These are phyloP conservation scores for Cutaneotrichosporon mucoides DNA, from an alignment of 1,284 basidiomycete species.

Conservation along the genomic window DNA sequence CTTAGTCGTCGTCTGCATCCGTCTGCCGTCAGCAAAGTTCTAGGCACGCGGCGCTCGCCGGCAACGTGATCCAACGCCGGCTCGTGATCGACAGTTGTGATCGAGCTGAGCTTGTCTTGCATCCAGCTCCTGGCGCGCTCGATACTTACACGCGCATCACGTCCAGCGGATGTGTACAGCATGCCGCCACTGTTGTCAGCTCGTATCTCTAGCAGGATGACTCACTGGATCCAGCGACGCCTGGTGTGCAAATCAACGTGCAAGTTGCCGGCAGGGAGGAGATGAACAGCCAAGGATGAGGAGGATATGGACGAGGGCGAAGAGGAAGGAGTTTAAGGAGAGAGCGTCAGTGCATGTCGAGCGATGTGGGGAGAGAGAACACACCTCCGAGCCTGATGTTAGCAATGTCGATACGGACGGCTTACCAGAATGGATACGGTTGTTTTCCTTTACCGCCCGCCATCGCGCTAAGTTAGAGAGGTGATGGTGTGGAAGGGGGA, in stretches of 20 bases:
- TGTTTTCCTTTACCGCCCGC: constrained; percentile 4
- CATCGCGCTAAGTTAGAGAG: background rate
- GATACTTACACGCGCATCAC: constrained; percentile 70
- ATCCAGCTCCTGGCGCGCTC: too few species aligned
- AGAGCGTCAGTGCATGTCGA: constrained; percentile 6
- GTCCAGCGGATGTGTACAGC: constrained; percentile 79
- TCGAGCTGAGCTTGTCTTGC: too few species aligned
- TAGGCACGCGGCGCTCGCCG: too few species aligned
- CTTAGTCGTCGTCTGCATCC: constrained; percentile 38
- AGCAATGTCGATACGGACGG: background rate
- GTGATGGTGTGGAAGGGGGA: too few species aligned
- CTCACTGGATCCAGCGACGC: constrained; percentile 67
- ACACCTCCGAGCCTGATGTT: constrained; percentile 18
- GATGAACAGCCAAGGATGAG: background rate
- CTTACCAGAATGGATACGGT: constrained; percentile 24
- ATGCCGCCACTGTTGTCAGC: constrained; percentile 65
- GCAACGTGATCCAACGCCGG: too few species aligned
- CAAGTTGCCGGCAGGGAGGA: too few species aligned
- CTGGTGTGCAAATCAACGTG: background rate
- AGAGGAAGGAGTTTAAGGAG: background rate
- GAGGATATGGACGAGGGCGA: background rate
- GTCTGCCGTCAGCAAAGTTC: too few species aligned
- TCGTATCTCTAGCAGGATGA: constrained; percentile 17
- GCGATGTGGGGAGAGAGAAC: background rate
- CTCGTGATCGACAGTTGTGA: too few species aligned